phyloP scores from a whole-genome alignment of 257 asterid species.

The Forsythia suspensa region DNA sequence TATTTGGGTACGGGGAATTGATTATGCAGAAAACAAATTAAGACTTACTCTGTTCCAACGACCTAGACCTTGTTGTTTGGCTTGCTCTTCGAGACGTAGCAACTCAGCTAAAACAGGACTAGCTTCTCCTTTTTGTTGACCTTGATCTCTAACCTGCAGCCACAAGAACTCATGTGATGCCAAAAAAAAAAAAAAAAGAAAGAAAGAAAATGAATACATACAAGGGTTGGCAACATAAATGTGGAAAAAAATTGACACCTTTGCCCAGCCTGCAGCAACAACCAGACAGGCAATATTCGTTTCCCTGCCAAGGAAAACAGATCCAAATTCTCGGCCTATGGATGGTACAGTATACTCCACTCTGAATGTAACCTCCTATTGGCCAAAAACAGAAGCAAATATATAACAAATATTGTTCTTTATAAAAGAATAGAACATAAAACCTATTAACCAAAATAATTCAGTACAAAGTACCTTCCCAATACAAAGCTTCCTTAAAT shows the following conservation, averaged over 20 bases:
- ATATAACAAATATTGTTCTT: neutral
- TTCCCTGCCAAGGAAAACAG: conserved; percentile 62
- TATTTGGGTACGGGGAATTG: neutral
- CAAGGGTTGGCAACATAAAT: neutral
- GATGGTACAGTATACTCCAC: conserved; percentile 88
- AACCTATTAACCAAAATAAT: conserved; percentile 4
- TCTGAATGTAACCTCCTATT: conserved; percentile 82
- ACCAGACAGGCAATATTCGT: conserved; percentile 75
- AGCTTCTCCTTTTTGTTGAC: conserved; percentile 89
- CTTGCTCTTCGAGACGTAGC: conserved; percentile 78
- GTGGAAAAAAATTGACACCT: conserved; percentile 44
- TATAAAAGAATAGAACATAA: neutral
- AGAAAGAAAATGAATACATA: neutral
- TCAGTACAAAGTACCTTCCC: conserved; percentile 67
- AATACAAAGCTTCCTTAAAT: conserved; percentile 79
- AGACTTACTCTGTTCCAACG: conserved; percentile 86
- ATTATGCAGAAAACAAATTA: neutral
- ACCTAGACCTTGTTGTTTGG: conserved; percentile 88
- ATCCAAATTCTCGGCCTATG: conserved; percentile 88
- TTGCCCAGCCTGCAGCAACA: conserved; percentile 97
- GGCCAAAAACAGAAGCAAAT: neutral
- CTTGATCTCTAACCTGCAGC: conserved; percentile 86
- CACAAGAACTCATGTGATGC: conserved; percentile 8
- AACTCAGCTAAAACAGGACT: conserved; percentile 76
- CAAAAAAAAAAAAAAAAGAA: conserved; percentile 8